These are phyloP conservation scores for Brassica juncea DNA, from an alignment of 345 rosid species.

Conservation along the genomic window DNA sequence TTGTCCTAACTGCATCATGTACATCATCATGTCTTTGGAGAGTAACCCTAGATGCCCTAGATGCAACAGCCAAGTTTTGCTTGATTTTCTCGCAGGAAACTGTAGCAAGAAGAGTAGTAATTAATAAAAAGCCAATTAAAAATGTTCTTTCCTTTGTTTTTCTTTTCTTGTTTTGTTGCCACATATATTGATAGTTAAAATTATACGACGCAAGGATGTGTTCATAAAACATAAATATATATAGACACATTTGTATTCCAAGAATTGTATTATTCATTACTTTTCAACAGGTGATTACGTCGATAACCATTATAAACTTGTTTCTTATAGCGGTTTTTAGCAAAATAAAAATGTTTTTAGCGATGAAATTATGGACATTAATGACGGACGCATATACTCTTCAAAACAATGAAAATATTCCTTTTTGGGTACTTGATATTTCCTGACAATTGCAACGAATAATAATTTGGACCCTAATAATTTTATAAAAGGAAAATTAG, in stretches of 20 bases:
- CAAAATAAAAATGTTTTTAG: background rate
- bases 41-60: constrained; percentile 42
- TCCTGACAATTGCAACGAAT: constrained; percentile 19
- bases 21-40: constrained; percentile 40
- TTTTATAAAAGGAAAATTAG: constrained; percentile 9
- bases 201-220: background rate
- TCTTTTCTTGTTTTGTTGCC: constrained; percentile 1
- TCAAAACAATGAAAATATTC: background rate
- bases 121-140: background rate
- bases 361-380: constrained; percentile 1
- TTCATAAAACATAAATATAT: background rate
- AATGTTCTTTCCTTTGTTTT: background rate
- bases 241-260: background rate
- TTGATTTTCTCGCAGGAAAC: constrained; percentile 38
- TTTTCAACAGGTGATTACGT: background rate
- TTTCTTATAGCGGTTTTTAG: background rate
- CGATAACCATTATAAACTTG: background rate
- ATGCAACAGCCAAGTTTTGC: constrained; percentile 41
- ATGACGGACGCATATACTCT: constrained; percentile 16
- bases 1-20: constrained; percentile 41
- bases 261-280: background rate
- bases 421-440: constrained; percentile 6
- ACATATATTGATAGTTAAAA: constrained; percentile 20
- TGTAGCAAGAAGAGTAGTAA: constrained; percentile 19
- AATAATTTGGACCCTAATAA: background rate